Percentiles rank a stretch among this genome's conserved stretches.
phyloP scores from a whole-genome alignment of 2,329 filamentous ascomycete species.

The Fusarium sp. region DNA sequence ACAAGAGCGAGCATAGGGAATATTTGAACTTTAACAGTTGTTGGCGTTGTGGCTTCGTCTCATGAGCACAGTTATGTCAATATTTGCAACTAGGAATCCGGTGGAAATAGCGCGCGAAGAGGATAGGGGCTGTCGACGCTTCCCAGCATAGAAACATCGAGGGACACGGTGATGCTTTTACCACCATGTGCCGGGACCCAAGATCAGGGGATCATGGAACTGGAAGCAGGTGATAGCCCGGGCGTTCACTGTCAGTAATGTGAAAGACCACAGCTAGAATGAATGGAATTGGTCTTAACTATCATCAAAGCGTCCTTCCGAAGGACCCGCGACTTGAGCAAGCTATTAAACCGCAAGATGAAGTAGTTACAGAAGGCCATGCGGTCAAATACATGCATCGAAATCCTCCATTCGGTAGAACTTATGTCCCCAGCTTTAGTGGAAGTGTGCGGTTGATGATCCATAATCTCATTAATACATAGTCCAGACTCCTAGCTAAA shows the following conservation, averaged over 20 bases:
- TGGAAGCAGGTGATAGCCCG: not conserved
- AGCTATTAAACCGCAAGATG: not conserved
- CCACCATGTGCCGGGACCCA: not conserved
- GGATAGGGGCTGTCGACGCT: not conserved
- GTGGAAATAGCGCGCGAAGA: not conserved
- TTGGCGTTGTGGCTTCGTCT: slow-evolving; percentile 34
- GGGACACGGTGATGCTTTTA: not conserved
- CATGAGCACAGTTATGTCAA: slow-evolving; percentile 21
- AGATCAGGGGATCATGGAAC: not conserved
- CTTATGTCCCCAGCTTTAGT: not conserved
- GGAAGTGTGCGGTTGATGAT: not conserved
- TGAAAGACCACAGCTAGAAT: slow-evolving; percentile 32
- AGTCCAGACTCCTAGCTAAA: not conserved
- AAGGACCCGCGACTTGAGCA: not conserved
- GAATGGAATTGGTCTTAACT: slow-evolving; percentile 20
- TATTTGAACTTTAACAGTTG: slow-evolving; percentile 21
- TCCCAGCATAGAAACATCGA: not conserved
- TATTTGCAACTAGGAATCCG: slow-evolving; percentile 23
- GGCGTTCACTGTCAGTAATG: not conserved
- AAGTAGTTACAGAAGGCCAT: not conserved
- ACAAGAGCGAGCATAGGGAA: slow-evolving; percentile 35
- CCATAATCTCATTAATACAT: not conserved
- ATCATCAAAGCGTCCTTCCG: not conserved
- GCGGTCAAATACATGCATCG: not conserved
- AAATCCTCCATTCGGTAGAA: not conserved